Evolutionary conservation across 352 stramenopile species (phyloP), one percentile per base, ranked within the genome.

Genomic region (Globisporangium iwayamae): DNA sequence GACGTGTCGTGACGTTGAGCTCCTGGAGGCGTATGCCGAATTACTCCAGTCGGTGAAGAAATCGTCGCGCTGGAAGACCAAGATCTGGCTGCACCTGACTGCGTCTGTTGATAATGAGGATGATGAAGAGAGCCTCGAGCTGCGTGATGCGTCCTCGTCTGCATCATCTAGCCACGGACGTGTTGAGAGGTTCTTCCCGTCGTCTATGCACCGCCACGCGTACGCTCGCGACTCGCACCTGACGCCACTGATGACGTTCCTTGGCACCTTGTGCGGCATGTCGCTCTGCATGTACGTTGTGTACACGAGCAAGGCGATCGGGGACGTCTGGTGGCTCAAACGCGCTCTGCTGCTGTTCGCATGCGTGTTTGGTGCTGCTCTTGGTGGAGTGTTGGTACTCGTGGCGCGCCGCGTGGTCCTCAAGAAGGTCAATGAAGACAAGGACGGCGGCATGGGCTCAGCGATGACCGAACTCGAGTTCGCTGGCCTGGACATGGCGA

Each of bases 11-110:
- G 72, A 85, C 39, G 52, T 79, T 50, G 70, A 80, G 58, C 66
- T 88, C 5, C 36, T 85, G 25, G 71, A 79, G 25, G 68, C 69
- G 16, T 67, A 85, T 53, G 67, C 65, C 8, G 73, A 82, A 56
- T 45, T 89, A n/a, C 53, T 86, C 14, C 65, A 78, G 62, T 66
- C 67, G n/a, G 62, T 87, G n/a, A 74, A 74, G 9, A 56, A 67
- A 14, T 82, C 64, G 5, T 65, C 68, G 10, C 68, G 52, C 55
- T 89, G 75, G 76, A 79, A 80, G 51, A 78, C 68, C 56, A 76
- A 75, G 16, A 51, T 89, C 16, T 86, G 69, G 73, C 48, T 89
- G 39, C 79, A 89, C 55, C 39, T 68, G 45, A 88, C 79, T 30
- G 56, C 78, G 20, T 36, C 58, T 18, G 51, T 47, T 22, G 56